A percentile compares a stretch with the other conserved stretches of the same genome.
Evolutionary conservation across 1,284 basidiomycete genomes (phyloP).

Genomic region (Malassezia nana): DNA sequence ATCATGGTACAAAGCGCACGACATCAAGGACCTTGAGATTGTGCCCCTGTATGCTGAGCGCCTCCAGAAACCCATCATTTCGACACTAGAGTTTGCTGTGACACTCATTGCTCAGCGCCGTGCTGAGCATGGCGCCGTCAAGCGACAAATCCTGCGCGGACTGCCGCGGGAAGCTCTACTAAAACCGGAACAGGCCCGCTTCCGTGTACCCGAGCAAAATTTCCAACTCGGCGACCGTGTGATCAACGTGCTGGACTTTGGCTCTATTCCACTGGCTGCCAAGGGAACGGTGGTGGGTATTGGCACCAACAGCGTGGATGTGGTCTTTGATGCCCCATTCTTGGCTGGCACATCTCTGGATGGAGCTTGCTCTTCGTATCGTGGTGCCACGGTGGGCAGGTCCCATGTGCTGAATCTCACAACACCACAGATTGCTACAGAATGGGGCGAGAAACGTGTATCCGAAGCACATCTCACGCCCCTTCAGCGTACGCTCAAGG

Average conservation of each 20-base stretch:
- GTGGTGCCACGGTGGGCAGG: conserved; percentile 30
- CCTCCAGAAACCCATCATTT: conserved; percentile 59
- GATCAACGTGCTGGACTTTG: conserved; percentile 82
- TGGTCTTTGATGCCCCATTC: conserved; percentile 93
- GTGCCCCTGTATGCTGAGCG: conserved; percentile 87
- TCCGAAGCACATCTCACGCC: neutral
- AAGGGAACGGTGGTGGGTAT: conserved; percentile 90
- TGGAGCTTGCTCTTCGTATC: conserved; percentile 50
- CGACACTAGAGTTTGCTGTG: conserved; percentile 58
- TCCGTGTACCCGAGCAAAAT: conserved; percentile 78
- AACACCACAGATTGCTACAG: conserved; percentile 33
- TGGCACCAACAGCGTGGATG: conserved; percentile 69
- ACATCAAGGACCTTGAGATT: conserved; percentile 78
- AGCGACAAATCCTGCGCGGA: conserved; percentile 77
- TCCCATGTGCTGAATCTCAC: conserved; percentile 41
- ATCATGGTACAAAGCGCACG: conserved; percentile 74
- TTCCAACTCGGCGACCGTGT: conserved; percentile 91
- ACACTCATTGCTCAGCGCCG: conserved; percentile 54
- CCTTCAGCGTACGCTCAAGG: conserved; percentile 12
- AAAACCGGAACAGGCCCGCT: conserved; percentile 81
- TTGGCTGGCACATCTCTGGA: conserved; percentile 80
- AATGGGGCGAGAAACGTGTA: conserved; percentile 5
- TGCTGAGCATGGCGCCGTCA: conserved; percentile 53
- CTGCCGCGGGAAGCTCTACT: conserved; percentile 89
- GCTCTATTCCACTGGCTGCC: conserved; percentile 78